Percentiles rank a stretch among this genome's conserved stretches.
These are phyloP conservation scores for Ophiocordyceps unilateralis DNA, from an alignment of 2,329 filamentous ascomycete species.

Conservation along the genomic window DNA sequence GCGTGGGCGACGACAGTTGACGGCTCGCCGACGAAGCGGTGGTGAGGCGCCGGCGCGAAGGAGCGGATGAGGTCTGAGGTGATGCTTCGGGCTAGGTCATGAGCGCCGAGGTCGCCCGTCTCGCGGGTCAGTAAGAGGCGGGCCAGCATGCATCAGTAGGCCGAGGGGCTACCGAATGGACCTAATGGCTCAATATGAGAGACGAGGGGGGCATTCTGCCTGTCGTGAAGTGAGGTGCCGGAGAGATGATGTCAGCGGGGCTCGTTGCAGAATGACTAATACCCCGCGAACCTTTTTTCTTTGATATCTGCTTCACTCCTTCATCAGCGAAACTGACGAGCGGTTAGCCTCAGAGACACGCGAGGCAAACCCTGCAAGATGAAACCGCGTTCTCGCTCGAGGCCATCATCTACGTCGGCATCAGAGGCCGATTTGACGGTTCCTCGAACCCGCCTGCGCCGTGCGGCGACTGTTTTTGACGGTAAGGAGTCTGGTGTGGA, in stretches of 20 bases:
- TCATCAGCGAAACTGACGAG: too few species aligned
- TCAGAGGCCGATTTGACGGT: not conserved
- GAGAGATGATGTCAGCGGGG: not conserved
- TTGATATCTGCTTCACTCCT: not conserved
- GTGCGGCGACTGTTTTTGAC: slow-evolving; percentile 47
- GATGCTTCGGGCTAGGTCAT: slow-evolving; percentile 46
- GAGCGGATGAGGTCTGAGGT: slow-evolving; percentile 48
- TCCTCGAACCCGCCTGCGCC: slow-evolving; percentile 11
- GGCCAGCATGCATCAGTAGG: slow-evolving; percentile 44
- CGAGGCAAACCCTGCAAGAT: too few species aligned
- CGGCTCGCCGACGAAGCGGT: slow-evolving; percentile 49
- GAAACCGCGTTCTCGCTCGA: too few species aligned
- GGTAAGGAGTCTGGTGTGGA: slow-evolving; percentile 58
- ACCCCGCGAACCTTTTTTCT: not conserved
- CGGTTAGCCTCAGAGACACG: too few species aligned
- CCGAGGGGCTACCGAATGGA: not conserved
- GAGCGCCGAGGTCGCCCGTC: slow-evolving; percentile 46
- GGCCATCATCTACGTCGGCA: not conserved
- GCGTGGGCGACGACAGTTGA: slow-evolving; percentile 45
- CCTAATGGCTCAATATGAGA: too few species aligned
- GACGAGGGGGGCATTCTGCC: not conserved
- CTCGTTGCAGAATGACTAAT: not conserved
- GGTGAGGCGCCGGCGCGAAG: slow-evolving; percentile 48
- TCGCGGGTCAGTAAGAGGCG: slow-evolving; percentile 63
- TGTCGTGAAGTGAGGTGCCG: too few species aligned